Evolutionary conservation across 257 asterid genomes (phyloP).

Genomic region (Solanum piurae): DNA sequence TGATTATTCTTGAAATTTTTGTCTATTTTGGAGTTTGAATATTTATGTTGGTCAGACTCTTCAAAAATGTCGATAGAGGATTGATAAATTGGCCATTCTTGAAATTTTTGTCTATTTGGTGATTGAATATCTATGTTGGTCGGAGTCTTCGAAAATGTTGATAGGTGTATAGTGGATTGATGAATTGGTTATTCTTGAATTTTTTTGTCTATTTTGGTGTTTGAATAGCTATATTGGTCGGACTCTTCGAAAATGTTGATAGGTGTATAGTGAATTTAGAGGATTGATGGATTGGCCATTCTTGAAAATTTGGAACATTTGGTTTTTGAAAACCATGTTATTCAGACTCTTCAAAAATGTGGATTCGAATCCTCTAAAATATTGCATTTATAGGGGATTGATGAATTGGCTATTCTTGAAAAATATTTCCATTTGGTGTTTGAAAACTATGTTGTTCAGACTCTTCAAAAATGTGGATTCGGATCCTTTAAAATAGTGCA

Average conservation of each 20-base stretch:
- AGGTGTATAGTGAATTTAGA: background rate
- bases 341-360: no score
- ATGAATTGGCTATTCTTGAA: background rate
- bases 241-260: background rate
- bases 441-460: background rate
- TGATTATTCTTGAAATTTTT: background rate
- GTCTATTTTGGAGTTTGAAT: background rate
- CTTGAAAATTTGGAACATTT: background rate
- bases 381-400: background rate
- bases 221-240: background rate
- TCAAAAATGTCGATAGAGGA: background rate
- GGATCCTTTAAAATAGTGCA: background rate
- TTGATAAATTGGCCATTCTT: background rate
- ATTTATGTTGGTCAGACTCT: background rate
- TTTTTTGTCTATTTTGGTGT: background rate
- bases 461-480: background rate
- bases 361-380: background rate
- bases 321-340: background rate
- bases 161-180: background rate
- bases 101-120: background rate
- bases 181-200: background rate
- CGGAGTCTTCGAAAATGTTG: rapidly evolving
- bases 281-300: background rate
- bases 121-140: background rate
- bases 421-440: background rate